Base-by-base conservation (phyloP, 495 filamentous ascomycete genomes). In the Trichoderma orchidacearum region DNA sequence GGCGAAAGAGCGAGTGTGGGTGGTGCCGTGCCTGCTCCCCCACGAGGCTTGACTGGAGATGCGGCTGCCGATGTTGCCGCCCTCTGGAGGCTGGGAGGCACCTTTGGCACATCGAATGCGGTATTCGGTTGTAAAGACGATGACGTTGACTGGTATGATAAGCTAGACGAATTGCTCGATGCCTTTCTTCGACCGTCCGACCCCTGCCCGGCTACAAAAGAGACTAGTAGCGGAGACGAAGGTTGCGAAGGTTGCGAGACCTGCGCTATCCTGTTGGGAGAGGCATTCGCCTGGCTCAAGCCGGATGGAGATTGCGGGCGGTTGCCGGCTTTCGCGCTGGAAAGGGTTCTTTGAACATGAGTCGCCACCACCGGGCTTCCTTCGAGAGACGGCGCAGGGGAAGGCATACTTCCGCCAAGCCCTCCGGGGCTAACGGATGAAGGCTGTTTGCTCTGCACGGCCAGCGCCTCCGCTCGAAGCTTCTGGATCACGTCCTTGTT, bases 401-500 rank as follows among this genome's bases (percentile, higher is more conserved):
- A 74, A 2, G 68, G 41, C 41, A 48, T 67, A 6, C 70, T 63
- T 35, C 59, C 70, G 54, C 69, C 71, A 56, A 68, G 55, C 1
- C 68, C 66, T 25, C 67, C 69, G 15, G 76, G 75, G 48, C 70
- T 78, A 15, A 70, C 59, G 30, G 57, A 54, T 11, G 60, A 34
- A n/a, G n/a, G n/a, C 2, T 64, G 67, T 57, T 79, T 80, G 64
- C 62, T 76, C 61, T 86, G 84, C 17, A 77, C 76, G 35, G 87
- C 85, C 66, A 90, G 73, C 30, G 89, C 91, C 65, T 96, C 92
- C 27, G 89, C 88, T 9, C 90, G 81, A 56, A 98, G 77, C 63
- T 96, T 95, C 63, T 97, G 90, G 34, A 98, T 93, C 38, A 96
- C 89, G 66, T 98, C 94, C 65, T 97, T 97, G 66, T 98, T 98